Evolutionary conservation across 73 alveolate genomes (phyloP).

Genomic region (Paramecium primaurelia): DNA sequence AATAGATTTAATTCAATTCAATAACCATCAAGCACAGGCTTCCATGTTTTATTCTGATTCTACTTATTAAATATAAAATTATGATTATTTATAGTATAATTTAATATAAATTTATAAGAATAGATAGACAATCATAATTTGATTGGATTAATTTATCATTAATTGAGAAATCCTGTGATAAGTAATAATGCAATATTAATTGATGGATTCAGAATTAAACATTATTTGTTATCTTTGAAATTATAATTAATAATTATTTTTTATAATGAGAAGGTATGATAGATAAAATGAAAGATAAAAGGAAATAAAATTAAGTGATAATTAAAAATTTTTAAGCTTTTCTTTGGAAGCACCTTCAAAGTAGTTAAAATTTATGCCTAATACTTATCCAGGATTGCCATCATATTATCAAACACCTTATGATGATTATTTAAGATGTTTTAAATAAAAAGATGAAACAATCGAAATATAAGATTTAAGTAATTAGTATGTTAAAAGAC

Average conservation of each 20-base stretch:
- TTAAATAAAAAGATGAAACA: background rate
- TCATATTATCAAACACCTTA: background rate
- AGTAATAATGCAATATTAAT: too few relatives aligned
- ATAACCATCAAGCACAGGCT: background rate
- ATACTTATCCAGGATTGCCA: conserved; percentile 30
- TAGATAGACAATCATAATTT: background rate
- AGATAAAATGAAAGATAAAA: background rate
- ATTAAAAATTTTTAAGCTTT: background rate
- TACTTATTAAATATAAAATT: background rate
- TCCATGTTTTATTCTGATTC: background rate
- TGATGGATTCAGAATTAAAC: background rate
- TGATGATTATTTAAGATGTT: background rate
- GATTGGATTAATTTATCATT: background rate
- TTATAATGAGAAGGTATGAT: conserved; percentile 33
- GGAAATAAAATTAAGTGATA: background rate
- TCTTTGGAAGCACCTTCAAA: conserved; percentile 40
- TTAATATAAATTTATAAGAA: too few relatives aligned
- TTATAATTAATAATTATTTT: background rate
- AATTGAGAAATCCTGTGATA: background rate
- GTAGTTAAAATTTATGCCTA: conserved; percentile 34
- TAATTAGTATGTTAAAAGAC: background rate
- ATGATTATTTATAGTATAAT: background rate
- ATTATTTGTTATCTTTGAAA: background rate
- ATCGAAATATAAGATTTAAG: conserved; percentile 23
- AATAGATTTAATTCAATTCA: background rate